Conservation (phyloP, 78 protist genomes). For the Diacronema lutheri region DNA sequence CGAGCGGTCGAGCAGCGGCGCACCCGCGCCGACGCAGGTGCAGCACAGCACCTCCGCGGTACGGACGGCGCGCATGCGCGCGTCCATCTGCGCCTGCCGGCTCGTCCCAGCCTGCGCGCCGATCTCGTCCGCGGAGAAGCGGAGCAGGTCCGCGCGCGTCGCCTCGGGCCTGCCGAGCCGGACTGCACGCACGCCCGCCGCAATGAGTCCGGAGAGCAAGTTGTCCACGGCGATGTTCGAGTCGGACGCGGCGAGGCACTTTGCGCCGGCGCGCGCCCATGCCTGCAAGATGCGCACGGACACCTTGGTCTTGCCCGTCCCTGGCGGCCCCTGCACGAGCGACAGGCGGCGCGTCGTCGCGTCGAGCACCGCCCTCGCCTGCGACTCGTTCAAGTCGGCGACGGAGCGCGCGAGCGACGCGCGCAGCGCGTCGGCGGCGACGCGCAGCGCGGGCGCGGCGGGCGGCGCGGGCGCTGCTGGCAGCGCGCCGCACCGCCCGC, state of each 20-base stretch:
- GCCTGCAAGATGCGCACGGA: not conserved
- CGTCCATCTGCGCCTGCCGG: not conserved
- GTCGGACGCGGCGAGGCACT: not conserved
- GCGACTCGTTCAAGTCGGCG: no score
- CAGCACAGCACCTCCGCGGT: conserved; percentile 48
- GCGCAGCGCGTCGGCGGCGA: no score
- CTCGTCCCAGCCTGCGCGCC: not conserved
- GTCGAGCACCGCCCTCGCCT: no score
- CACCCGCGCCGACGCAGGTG: conserved; percentile 64
- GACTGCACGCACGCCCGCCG: conserved; percentile 17
- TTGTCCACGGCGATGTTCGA: conserved; percentile 38
- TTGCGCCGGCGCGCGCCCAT: not conserved
- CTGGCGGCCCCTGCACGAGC: conserved; percentile 36
- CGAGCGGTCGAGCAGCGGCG: conserved; percentile 10
- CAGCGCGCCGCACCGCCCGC: no score
- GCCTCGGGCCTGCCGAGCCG: conserved; percentile 35
- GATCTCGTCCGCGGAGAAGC: conserved; percentile 18
- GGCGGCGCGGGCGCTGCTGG: no score
- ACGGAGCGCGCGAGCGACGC: no score
- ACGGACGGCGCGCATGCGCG: not conserved
- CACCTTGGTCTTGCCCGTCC: conserved; percentile 25
- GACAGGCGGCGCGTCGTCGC: not conserved
- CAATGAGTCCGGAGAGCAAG: conserved; percentile 37
- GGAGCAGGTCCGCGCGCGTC: conserved; percentile 16
- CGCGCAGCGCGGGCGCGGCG: no score